Evolutionary conservation across 2,329 filamentous ascomycete genomes (phyloP), one percentile per base, ranked within the genome.

Genomic region (Didymella glomerata): DNA sequence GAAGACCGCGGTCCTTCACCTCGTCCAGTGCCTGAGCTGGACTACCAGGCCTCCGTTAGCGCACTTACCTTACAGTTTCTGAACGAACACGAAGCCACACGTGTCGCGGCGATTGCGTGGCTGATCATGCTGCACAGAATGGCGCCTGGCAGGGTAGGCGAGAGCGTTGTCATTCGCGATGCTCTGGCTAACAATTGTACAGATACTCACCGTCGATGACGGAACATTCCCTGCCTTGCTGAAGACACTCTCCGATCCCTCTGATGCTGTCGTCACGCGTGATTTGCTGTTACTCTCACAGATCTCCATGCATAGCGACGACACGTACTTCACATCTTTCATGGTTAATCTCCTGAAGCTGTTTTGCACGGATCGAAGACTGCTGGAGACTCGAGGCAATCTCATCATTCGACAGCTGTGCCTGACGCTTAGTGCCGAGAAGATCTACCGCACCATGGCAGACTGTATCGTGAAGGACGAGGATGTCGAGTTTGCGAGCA

Each of bases 391-490:
- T 2, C 85, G 95, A 55, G 95, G 96, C 9, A 99, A 99, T 72
- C 83, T 99, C 34, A 99, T 99, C 63, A 98, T 99, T 66, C 86
- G 96, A 56, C 94, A 99, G 75, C 83, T 99, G 25, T 99, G 94
- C 76, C 86, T 96, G 60, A 97, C 91, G 60, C 83, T 99, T 27
- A 97, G 93, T 65, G 91, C 95, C 0, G 95, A 99, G 76, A 87
- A 93, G 45, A 99, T 99, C 58, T 99, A 98, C 73, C 88, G 95
- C 30, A 98, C 93, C 2, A 83, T 99, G 64, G 96, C 95, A 25
- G 95, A 99, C 69, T 97, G 95, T 68, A 90, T 99, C 10, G 95
- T 98, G 77, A 96, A 93, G 73, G 95, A 99, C 76, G 95, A 98
- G 79, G 95, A 99, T 74, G 88, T 99, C 41, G 96, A 99, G 76